Evolutionary conservation across 148 eudicot genomes (phyloP), one percentile per base, ranked within the genome.

Genomic region (Rhododendron ferrugineum): DNA sequence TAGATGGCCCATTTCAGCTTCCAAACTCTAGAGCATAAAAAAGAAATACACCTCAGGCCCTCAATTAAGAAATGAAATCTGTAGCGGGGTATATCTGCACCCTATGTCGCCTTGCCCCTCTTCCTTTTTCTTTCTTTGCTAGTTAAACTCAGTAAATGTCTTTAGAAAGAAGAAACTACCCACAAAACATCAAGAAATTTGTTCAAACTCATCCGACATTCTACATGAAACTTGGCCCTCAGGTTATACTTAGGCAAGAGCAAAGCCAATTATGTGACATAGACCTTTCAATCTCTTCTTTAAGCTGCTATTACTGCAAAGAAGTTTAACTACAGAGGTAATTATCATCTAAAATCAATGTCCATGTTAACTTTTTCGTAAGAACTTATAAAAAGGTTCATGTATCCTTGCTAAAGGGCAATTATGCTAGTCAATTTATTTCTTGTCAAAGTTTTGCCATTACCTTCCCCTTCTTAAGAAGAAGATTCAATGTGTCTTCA

Each of bases 391-490:
- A 79, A 79, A 77, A 8, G 54, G 62, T 52, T 16, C 62, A 28
- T 9, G 15, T 79, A 34, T 79, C 40, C 42, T 54, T 54, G 2
- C 7, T 46, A 42, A 64, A 32, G 62, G 11, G 34, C 28, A 81
- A 72, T 15, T 3, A 22, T 52, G 47, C 32, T 28, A 54, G 16
- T 13, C 78, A 60, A 23, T 15, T 79, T 11, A 77, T 34, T 50
- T 34, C 60, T 64, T 4, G 11, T 20, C 58, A 54, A 82, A 49
- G 16, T 74, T 64, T 36, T 46, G 44, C 18, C 9, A 78, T 88
- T 83, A 96, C 99, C 98, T 93, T 96, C 89, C 96, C 87, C 84
- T 94, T 96, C 90, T 96, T 96, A 28, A 95, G 2, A 77, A 96
- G 96, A 86, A 95, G 93, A 87, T 93, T 91, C 79, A 92, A 86